Percentiles rank a stretch among this genome's conserved stretches.
Evolutionary conservation across 306 rosid genomes (phyloP).

Genomic region (Abrus pulchellus): DNA sequence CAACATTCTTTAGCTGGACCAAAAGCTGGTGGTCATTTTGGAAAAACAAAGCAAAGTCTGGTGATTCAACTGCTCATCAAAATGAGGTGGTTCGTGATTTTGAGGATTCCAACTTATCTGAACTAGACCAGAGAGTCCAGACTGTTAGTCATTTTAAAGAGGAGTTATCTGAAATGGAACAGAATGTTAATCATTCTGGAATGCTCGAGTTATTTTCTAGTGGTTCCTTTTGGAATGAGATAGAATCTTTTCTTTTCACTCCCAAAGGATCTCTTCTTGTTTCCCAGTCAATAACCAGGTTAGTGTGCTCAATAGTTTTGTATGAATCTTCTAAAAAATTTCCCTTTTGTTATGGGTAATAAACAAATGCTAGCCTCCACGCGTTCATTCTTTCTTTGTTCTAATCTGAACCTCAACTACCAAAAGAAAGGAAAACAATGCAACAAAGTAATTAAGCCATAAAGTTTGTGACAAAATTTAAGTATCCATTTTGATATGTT

Average conservation of each 20-base stretch:
- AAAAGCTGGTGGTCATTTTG: conserved; percentile 60
- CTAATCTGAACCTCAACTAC: conserved; percentile 36
- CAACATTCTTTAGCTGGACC: conserved; percentile 55
- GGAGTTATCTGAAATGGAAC: conserved; percentile 51
- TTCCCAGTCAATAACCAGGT: conserved; percentile 86
- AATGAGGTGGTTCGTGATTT: conserved; percentile 38
- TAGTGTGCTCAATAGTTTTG: conserved; percentile 34
- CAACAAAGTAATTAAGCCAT: conserved; percentile 15
- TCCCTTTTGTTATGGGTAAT: conserved; percentile 29
- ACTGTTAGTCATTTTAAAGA: conserved; percentile 38
- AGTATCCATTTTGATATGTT: conserved; percentile 11
- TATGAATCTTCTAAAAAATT: conserved; percentile 2
- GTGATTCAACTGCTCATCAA: conserved; percentile 49
- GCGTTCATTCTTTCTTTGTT: conserved; percentile 11
- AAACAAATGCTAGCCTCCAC: not conserved
- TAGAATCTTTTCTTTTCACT: conserved; percentile 69
- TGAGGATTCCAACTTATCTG: conserved; percentile 52
- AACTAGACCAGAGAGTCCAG: conserved; percentile 50
- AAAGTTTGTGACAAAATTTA: conserved; percentile 7
- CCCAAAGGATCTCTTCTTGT: conserved; percentile 65
- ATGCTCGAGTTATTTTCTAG: conserved; percentile 61
- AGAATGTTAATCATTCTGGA: conserved; percentile 39
- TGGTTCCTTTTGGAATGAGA: conserved; percentile 71
- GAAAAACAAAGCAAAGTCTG: conserved; percentile 47
- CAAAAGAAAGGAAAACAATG: conserved; percentile 8